Evolutionary conservation across 23 red algal species (phyloP), one percentile per base, ranked within the genome.

Genomic region (Agarophyton chilense): DNA sequence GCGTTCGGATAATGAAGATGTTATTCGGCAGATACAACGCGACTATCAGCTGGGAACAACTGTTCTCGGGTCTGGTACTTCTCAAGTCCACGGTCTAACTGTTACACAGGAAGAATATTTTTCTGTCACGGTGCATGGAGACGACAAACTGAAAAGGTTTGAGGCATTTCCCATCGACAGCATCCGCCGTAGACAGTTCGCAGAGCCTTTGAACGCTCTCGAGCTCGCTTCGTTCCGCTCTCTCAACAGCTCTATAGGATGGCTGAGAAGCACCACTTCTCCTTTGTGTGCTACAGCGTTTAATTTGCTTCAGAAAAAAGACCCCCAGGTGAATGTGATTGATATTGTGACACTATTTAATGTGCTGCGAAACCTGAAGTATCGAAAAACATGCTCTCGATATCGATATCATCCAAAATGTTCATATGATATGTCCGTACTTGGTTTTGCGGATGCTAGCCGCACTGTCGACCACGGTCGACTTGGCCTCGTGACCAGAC

Each of bases 181-280:
- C 56, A 54, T 10, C 12, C 26, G 50, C n/a, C 78, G 52, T 28
- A 46, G 17, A 41, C 9, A 82, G 35, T 10, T 44, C 29, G 56
- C 61, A 18, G 52, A 60, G 8, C 6, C 17, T 3, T 36, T 87
- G 13, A 87, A 74, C 43, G 18, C 44, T 56, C 10, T 87, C 13
- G 29, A 87, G 70, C n/a, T 54, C 17, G 53, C 64, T 19, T 62
- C 83, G 31, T 82, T 82, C 33, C 43, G 72, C 12, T 77, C 72
- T 22, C 22, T 77, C 5, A 77, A 51, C 43, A 77, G 42, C n/a
- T 82, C 78, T 11, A 63, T 82, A 7, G 50, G 56, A 12, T 82
- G 56, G 56, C 35, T 82, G 7, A 25, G 78, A 4, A 63, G 61
- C 42, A 17, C 78, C 34, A 52, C 52, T 7, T 82, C 78, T 63